Conservation (phyloP, 202 grass and related monocot genomes). For the Dendrocalamus latiflorus region DNA sequence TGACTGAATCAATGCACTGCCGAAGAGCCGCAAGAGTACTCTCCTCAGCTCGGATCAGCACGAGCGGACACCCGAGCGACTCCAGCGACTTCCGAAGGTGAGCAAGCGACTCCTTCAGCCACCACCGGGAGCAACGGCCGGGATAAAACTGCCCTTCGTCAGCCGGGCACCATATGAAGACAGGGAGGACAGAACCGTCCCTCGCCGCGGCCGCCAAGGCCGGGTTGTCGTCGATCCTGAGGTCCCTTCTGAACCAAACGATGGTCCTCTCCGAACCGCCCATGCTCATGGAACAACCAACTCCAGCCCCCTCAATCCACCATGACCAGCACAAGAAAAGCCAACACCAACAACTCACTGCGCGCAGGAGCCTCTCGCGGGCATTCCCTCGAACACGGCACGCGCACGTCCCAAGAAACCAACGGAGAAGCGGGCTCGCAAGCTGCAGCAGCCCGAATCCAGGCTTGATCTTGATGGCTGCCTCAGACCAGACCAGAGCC, state of each 20-base stretch:
- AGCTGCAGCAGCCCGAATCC: background rate
- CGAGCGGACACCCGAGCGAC: constrained; percentile 62
- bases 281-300: constrained; percentile 30
- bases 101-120: constrained; percentile 80
- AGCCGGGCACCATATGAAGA: constrained; percentile 82
- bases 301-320: constrained; percentile 1
- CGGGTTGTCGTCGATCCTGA: constrained; percentile 90
- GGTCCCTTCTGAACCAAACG: constrained; percentile 91
- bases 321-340: constrained; percentile 5
- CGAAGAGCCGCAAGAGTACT: constrained; percentile 59
- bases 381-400: constrained; percentile 8
- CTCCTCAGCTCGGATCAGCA: constrained; percentile 52
- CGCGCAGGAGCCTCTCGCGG: background rate
- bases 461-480: constrained; percentile 20
- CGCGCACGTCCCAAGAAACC: constrained; percentile 1
- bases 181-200: constrained; percentile 57
- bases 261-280: constrained; percentile 47
- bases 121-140: constrained; percentile 82
- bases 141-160: constrained; percentile 76
- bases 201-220: constrained; percentile 60
- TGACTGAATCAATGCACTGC: constrained; percentile 43
- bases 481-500: background rate
- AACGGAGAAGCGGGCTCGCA: background rate
- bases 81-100: constrained; percentile 58
- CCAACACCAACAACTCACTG: background rate